phyloP scores from a whole-genome alignment of 441 rosid genomes.

The Jatropha multifida region DNA sequence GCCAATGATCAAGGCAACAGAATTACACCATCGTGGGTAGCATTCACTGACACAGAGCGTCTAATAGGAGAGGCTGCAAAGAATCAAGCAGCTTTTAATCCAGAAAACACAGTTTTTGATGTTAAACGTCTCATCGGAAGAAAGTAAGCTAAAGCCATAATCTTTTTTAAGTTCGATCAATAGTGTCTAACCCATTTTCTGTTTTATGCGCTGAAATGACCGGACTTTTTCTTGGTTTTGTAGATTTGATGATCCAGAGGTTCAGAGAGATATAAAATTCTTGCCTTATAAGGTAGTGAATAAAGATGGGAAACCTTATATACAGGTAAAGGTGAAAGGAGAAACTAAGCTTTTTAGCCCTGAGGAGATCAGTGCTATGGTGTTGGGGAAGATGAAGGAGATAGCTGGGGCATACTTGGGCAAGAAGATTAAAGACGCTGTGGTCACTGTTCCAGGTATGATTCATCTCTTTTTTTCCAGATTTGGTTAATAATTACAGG shows the following conservation, averaged over 20 bases:
- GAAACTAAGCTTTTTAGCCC: conserved; percentile 59
- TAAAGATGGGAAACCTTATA: conserved; percentile 54
- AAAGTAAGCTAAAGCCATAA: conserved; percentile 32
- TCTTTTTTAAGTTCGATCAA: neutral
- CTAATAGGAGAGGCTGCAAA: conserved; percentile 60
- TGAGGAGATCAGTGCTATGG: conserved; percentile 65
- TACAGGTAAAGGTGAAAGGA: conserved; percentile 56
- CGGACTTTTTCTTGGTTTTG: neutral
- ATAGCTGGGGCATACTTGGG: conserved; percentile 65
- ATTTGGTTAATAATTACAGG: no score
- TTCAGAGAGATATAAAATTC: conserved; percentile 51
- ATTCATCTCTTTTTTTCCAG: neutral
- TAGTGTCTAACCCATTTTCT: neutral
- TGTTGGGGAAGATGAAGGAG: conserved; percentile 60
- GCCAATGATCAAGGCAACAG: conserved; percentile 72
- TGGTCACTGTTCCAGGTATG: conserved; percentile 63
- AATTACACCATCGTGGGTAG: conserved; percentile 68
- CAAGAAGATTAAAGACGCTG: conserved; percentile 55
- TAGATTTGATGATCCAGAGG: conserved; percentile 58
- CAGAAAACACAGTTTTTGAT: conserved; percentile 49
- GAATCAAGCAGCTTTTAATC: conserved; percentile 54
- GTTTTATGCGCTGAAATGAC: neutral
- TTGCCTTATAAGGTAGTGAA: conserved; percentile 57
- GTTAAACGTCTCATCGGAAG: conserved; percentile 59
- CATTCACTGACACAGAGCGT: conserved; percentile 57